These are phyloP conservation scores for Heliosperma pusillum DNA, from an alignment of 148 eudicot species.

Conservation along the genomic window DNA sequence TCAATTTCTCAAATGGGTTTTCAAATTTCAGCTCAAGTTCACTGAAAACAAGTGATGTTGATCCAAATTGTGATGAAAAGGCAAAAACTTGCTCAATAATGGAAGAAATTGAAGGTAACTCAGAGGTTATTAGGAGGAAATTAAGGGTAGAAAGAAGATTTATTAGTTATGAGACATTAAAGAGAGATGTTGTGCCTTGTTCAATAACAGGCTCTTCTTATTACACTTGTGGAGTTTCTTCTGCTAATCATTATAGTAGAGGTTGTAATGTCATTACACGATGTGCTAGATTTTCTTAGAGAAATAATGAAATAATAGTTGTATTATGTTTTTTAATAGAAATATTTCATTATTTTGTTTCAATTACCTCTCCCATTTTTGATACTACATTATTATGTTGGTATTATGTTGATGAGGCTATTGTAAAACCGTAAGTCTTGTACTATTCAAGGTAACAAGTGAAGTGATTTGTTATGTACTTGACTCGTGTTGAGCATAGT, in stretches of 20 bases:
- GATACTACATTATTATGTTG: too few relatives aligned
- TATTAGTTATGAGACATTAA: conserved; percentile 84
- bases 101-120: conserved; percentile 36
- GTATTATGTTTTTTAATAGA: too few relatives aligned
- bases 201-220: conserved; percentile 80
- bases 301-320: too few relatives aligned
- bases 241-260: conserved; percentile 64
- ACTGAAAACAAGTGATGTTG: conserved; percentile 31
- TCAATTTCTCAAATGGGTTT: conserved; percentile 43
- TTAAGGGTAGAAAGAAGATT: conserved; percentile 50
- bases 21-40: conserved; percentile 36
- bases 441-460: too few relatives aligned
- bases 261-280: conserved; percentile 83
- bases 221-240: conserved; percentile 62
- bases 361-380: too few relatives aligned
- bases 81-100: conserved; percentile 36
- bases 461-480: too few relatives aligned
- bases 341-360: too few relatives aligned
- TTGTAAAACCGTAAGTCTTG: too few relatives aligned
- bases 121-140: conserved; percentile 54
- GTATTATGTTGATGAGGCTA: too few relatives aligned
- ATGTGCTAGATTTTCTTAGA: conserved; percentile 54
- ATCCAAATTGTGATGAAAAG: conserved; percentile 37
- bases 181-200: conserved; percentile 79
- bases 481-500: too few relatives aligned